A percentile compares a stretch with the other conserved stretches of the same genome.
Conservation (phyloP, 1,284 basidiomycete species). For the Stereum hirsutum region DNA sequence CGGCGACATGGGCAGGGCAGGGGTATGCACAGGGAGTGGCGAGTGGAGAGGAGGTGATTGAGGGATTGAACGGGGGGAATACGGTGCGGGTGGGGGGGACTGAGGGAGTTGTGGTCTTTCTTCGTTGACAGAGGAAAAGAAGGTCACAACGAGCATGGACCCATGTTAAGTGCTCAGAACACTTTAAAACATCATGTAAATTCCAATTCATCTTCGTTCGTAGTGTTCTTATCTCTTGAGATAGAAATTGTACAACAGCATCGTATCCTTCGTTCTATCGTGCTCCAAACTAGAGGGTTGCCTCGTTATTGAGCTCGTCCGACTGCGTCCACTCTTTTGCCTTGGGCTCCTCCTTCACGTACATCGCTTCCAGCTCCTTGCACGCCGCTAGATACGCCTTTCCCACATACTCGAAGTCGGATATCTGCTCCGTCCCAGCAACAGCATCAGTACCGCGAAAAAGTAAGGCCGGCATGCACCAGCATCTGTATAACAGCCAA, state of each 20-base stretch:
- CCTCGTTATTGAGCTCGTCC: too few species aligned
- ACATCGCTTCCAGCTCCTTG: neutral
- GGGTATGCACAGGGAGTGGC: constrained; percentile 21
- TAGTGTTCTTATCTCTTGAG: too few species aligned
- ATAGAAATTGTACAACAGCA: too few species aligned
- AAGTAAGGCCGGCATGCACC: neutral
- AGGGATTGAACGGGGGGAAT: constrained; percentile 14
- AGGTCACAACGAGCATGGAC: too few species aligned
- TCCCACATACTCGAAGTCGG: constrained; percentile 1
- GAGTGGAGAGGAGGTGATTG: constrained; percentile 17
- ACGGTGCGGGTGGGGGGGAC: constrained; percentile 19
- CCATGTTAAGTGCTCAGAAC: too few species aligned
- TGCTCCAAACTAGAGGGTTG: too few species aligned
- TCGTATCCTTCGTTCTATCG: too few species aligned
- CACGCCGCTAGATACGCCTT: neutral
- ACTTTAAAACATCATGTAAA: too few species aligned
- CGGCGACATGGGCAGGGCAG: constrained; percentile 26
- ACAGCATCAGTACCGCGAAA: neutral
- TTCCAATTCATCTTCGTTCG: too few species aligned
- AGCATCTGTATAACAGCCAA: neutral
- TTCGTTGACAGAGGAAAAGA: constrained; percentile 14
- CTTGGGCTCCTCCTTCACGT: too few species aligned
- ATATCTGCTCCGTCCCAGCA: neutral
- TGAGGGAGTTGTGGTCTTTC: constrained; percentile 24
- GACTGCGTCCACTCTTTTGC: too few species aligned